Evolutionary conservation across 2,329 filamentous ascomycete genomes (phyloP).

Genomic region (Fusarium oxysporum): DNA sequence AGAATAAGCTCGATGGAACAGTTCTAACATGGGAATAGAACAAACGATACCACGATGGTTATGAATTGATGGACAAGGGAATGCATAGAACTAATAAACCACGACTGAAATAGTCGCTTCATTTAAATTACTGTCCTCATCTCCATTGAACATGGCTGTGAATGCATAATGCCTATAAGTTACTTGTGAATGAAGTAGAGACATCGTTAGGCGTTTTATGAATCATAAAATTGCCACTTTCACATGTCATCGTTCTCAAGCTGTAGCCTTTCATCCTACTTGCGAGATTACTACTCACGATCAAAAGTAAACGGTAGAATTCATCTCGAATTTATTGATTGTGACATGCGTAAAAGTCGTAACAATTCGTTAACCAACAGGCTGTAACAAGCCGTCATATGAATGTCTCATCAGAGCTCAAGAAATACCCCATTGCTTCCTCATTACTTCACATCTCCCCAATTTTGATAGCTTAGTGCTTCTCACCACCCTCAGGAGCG

Average conservation of each 20-base stretch:
- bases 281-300: accelerated
- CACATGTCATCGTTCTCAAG: neutral
- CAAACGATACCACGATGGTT: constrained; percentile 2
- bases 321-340: constrained; percentile 33
- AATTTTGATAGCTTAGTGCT: constrained; percentile 23
- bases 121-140: neutral
- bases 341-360: constrained; percentile 39
- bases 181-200: neutral
- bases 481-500: constrained; percentile 42
- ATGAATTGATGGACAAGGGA: constrained; percentile 14
- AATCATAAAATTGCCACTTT: neutral
- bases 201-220: accelerated
- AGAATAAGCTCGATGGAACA: neutral
- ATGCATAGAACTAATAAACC: constrained; percentile 25
- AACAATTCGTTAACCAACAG: constrained; percentile 37
- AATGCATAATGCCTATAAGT: too few relatives aligned
- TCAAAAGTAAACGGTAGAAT: neutral
- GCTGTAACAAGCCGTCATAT: constrained; percentile 14
- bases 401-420: constrained; percentile 11
- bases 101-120: constrained; percentile 7
- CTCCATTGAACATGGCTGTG: too few relatives aligned
- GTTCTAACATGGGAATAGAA: neutral
- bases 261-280: too few relatives aligned
- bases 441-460: constrained; percentile 4
- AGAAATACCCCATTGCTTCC: neutral